Evolutionary conservation across 2,329 filamentous ascomycete genomes (phyloP), one percentile per base, ranked within the genome.

Genomic region (Cladosporium sp.): DNA sequence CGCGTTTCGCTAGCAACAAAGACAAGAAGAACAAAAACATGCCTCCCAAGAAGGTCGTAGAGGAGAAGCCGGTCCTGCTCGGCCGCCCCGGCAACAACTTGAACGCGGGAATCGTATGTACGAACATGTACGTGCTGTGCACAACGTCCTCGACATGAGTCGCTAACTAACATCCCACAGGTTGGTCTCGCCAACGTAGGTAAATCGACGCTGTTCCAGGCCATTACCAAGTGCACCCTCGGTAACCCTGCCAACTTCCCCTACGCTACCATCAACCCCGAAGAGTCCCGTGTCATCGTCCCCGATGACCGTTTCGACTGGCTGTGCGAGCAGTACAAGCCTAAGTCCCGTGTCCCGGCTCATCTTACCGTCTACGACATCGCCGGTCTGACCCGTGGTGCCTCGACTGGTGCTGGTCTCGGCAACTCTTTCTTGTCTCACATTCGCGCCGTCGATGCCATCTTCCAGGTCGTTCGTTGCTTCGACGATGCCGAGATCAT

Each of bases 201-300:
- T 77, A 99, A 99, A 82, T 99, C 94, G 66, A 99, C 95, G 34
- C 86, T 99, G 70, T 99, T 99, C 85, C 95, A 99, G 82, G 91
- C 94, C 73, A 97, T 99, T 78, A 99, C 94, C 74, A 97, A 97
- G 83, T 96, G 89, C 77, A 86, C 86, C 65, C 87, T 99, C 71
- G 94, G 95, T 79, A 99, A 97, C 81, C 95, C 95, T 70, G 94
- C 94, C 80, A 99, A 99, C 80, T 99, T 97, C 75, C 94, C 94
- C 57, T 99, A 96, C 81, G 94, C 94, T 73, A 99, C 94, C 70
- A 99, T 99, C 77, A 92, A 99, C 67, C 94, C 94, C 48, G 95
- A 99, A 81, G 94, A 99, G 80, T 91, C 94, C 63, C 91, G 93
- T 68, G 94, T 99, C 76, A 86, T 99, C 68, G 94, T 99, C 34